phyloP scores from a whole-genome alignment of 371 early-diverging fungal species.

The Mucor indicus region DNA sequence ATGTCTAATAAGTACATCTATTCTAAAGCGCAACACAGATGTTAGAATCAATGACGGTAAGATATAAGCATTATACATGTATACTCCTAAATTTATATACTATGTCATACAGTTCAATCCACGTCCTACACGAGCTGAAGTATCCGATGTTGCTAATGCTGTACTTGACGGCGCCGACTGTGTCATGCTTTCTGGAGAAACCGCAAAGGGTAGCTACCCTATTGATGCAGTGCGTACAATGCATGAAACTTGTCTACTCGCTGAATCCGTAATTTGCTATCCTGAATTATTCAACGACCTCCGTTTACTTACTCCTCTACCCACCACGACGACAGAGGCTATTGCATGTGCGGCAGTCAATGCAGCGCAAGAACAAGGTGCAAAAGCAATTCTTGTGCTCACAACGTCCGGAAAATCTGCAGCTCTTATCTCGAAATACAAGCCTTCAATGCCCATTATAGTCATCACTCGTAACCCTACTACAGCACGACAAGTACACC shows the following conservation, averaged over 20 bases:
- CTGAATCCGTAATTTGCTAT: conserved; percentile 79
- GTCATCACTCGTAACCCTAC: conserved; percentile 81
- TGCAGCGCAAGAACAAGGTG: conserved; percentile 82
- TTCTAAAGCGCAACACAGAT: conserved; percentile 90
- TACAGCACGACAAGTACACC: conserved; percentile 86
- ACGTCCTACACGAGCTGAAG: conserved; percentile 98
- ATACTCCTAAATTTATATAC: background rate
- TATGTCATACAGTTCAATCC: conserved; percentile 63
- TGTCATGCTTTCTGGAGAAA: conserved; percentile 99
- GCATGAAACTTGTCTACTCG: conserved; percentile 69
- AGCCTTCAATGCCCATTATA: conserved; percentile 88
- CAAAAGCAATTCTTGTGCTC: conserved; percentile 85
- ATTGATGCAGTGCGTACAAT: conserved; percentile 75
- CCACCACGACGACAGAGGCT: conserved; percentile 86
- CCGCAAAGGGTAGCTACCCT: conserved; percentile 90
- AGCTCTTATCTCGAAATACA: conserved; percentile 91
- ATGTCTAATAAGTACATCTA: background rate
- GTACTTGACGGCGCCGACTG: conserved; percentile 96
- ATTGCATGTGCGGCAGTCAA: conserved; percentile 92
- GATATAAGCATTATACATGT: conserved; percentile 14
- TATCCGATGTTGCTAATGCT: conserved; percentile 98
- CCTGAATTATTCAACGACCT: conserved; percentile 78
- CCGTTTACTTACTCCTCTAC: conserved; percentile 66
- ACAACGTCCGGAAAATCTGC: conserved; percentile 75
- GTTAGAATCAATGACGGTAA: conserved; percentile 96